Conservation (phyloP, 768 basidiomycete species). For the Russula griseocarnosa region DNA sequence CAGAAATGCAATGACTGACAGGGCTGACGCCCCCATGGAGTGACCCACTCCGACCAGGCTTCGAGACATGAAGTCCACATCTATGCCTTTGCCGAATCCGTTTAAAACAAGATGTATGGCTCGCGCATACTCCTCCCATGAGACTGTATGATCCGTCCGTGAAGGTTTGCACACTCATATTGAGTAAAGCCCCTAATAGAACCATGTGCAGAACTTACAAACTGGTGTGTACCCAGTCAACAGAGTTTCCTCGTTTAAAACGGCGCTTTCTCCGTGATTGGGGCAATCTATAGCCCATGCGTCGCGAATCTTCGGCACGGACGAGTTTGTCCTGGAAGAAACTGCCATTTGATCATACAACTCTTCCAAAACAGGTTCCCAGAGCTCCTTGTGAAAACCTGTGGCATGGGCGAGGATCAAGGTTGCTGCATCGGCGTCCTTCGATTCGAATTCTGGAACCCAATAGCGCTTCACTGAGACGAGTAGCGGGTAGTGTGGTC, state of each 20-base stretch:
- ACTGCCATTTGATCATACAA: conserved; percentile 36
- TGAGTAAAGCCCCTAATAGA: background rate
- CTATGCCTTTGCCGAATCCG: conserved; percentile 46
- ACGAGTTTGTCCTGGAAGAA: conserved; percentile 4
- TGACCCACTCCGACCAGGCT: conserved; percentile 51
- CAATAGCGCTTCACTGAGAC: conserved; percentile 50
- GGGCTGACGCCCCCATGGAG: conserved; percentile 48
- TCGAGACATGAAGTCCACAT: conserved; percentile 47
- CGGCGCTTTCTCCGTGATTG: conserved; percentile 52
- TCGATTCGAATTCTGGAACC: conserved; percentile 35
- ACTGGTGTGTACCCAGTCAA: conserved; percentile 40
- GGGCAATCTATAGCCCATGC: conserved; percentile 51
- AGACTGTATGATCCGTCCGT: conserved; percentile 35
- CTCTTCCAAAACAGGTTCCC: conserved; percentile 53
- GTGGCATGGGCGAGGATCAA: conserved; percentile 52
- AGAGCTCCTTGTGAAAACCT: conserved; percentile 56
- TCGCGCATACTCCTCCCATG: conserved; percentile 53
- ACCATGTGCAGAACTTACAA: conserved; percentile 36
- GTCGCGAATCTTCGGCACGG: conserved; percentile 41
- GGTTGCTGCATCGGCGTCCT: conserved; percentile 43
- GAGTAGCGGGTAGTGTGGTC: conserved; percentile 48
- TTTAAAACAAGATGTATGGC: conserved; percentile 46
- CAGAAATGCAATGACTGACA: conserved; percentile 37
- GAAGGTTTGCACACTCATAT: background rate
- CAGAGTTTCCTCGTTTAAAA: conserved; percentile 45